phyloP scores from a whole-genome alignment of 108 stramenopile genomes.

The Skeletonema grethae region DNA sequence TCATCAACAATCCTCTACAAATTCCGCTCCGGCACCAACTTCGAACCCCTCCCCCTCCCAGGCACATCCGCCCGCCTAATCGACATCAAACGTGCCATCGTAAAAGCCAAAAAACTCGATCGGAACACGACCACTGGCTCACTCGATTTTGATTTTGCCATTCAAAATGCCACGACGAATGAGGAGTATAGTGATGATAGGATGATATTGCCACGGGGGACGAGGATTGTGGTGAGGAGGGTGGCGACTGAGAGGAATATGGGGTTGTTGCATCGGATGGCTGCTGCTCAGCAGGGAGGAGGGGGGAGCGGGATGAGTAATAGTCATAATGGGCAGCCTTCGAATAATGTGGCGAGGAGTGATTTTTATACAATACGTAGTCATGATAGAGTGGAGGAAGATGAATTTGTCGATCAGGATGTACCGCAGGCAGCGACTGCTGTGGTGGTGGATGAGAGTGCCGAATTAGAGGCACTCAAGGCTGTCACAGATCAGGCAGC shows the following conservation, averaged over 20 bases:
- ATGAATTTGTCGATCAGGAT: slow-evolving; percentile 61
- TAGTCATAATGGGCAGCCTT: slow-evolving; percentile 29
- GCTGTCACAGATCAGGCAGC: slow-evolving; percentile 72
- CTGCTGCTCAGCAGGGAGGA: slow-evolving; percentile 15
- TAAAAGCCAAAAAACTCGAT: slow-evolving; percentile 75
- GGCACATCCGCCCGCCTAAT: slow-evolving; percentile 83
- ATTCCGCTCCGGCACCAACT: slow-evolving; percentile 79
- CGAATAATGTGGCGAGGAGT: neutral
- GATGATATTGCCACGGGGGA: slow-evolving; percentile 77
- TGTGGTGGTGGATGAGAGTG: slow-evolving; percentile 49
- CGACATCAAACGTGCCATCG: slow-evolving; percentile 88
- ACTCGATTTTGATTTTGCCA: slow-evolving; percentile 82
- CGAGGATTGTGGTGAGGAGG: slow-evolving; percentile 75
- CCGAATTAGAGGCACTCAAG: slow-evolving; percentile 76
- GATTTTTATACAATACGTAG: slow-evolving; percentile 84
- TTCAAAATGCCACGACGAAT: slow-evolving; percentile 75
- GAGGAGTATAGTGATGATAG: slow-evolving; percentile 79
- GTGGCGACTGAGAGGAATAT: slow-evolving; percentile 71
- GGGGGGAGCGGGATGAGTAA: slow-evolving; percentile 4
- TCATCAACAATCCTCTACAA: slow-evolving; percentile 86
- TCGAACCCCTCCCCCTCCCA: slow-evolving; percentile 76
- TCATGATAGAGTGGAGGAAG: slow-evolving; percentile 61
- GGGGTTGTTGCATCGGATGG: slow-evolving; percentile 78
- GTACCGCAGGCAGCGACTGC: neutral
- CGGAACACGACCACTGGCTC: slow-evolving; percentile 28